Evolutionary conservation across 2,329 filamentous ascomycete genomes (phyloP), one percentile per base, ranked within the genome.

Genomic region (Aspergillus sclerotialis): DNA sequence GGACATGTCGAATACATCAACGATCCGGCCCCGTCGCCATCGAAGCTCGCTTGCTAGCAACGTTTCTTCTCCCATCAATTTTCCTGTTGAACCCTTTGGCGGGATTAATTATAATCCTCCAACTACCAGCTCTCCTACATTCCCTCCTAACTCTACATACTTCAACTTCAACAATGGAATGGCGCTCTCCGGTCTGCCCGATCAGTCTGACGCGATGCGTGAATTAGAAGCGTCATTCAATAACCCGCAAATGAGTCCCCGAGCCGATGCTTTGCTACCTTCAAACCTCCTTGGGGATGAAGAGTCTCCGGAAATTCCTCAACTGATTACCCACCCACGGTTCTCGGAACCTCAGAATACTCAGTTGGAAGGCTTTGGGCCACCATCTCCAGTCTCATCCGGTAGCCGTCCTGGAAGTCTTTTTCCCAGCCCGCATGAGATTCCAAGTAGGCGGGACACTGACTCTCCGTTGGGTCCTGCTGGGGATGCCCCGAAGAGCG

Each of bases 81-180:
- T 61, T 37, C 53, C 61, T 7, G 48, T 63, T 8, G 64, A 66
- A 19, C 55, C 65, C 5, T 46, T 54, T 26, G 48, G 56, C 31
- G 46, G 58, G 7, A 55, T 68, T 21, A 67, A 60, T 14, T 73
- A 73, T 52, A 70, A 68, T 42, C 65, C 61, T 36, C 61, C 69
- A 3, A 56, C 67, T 3, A 70, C 62, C 32, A 66, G 66, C 14
- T 74, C 75, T 3, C 73, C 75, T 5, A 67, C 69, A 0, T 75
- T 75, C 37, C 54, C 66, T 2, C 60, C 66, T 9, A 57, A 62
- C 13, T 60, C 71, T 4, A 67, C 73, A 0, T 78, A 78, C 44
- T 76, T 80, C 58, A 80, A 79, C 42, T 69, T 76, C 28, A 72
- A 72, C 32, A 80, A 80, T 44, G 76, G 76, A 38, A 79, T 78